Evolutionary conservation across 2,329 filamentous ascomycete species (phyloP), one percentile per base, ranked within the genome.

Genomic region (Trichothecium sympodiale): DNA sequence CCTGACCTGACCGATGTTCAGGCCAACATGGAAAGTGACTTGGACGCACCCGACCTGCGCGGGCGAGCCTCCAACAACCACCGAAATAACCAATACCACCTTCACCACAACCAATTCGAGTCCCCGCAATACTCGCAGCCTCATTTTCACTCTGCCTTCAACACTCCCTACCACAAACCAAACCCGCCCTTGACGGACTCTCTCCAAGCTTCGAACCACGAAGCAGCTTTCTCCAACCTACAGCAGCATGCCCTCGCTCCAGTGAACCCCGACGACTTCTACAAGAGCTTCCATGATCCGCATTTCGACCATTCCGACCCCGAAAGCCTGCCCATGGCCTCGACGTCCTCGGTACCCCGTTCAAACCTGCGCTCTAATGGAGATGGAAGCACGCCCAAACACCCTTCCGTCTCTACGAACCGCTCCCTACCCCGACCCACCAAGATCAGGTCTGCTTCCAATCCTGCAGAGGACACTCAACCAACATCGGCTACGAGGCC

Each of bases 181-280:
- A 10, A 25, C 20, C 20, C 20, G 10, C 10, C 20, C 10, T 25
- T 25, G 20, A 25, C 20, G 10, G 43, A 37, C 41, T 35, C 31
- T 40, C 46, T 35, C 33, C 50, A 38, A 45, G 49, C 43, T 43
- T 44, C 10, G 20, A 25, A 25, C 20, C 42, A 45, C 31, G 40
- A 46, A 43, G 41, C 44, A 31, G 40, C 46, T 30, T 39, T 46
- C 33, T 43, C 43, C 17, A 30, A 39, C 33, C 46, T 45, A 37
- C 41, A 48, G 37, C 51, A 56, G 36, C 56, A 62, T 60, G 56
- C 54, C 44, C 51, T 56, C 51, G 57, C 58, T 46, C 42, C 60
- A 48, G 51, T 64, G 55, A 63, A 70, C 47, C 67, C 69, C 46
- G 68, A 71, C 63, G 61, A 69, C 51, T 74, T 71, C 54, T 74